phyloP scores from a whole-genome alignment of 1,139 yeast genomes.

The Kodamaea plutei region DNA sequence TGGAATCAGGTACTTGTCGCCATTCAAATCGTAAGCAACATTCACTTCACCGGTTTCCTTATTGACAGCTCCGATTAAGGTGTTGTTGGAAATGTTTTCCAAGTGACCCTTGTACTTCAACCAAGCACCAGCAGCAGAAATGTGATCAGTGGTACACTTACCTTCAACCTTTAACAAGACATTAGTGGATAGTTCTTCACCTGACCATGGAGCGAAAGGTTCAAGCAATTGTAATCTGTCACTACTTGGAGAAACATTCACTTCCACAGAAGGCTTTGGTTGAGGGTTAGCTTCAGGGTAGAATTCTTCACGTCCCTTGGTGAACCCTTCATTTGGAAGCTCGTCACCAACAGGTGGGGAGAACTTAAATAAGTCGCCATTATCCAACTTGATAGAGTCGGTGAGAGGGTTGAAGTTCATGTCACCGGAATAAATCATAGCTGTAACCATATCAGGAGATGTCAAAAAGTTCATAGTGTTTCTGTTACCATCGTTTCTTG shows the following conservation, averaged over 20 bases:
- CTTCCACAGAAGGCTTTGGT: slow-evolving; percentile 64
- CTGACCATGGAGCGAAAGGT: slow-evolving; percentile 84
- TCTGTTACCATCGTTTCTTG: slow-evolving; percentile 97
- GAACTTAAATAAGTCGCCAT: slow-evolving; percentile 73
- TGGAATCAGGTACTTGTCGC: slow-evolving; percentile 77
- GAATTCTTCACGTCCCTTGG: slow-evolving; percentile 74
- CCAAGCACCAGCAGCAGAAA: slow-evolving; percentile 99
- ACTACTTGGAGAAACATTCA: slow-evolving; percentile 73
- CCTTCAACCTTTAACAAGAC: slow-evolving; percentile 91
- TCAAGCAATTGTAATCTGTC: slow-evolving; percentile 68
- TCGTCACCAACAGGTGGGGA: slow-evolving; percentile 73
- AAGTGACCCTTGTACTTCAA: slow-evolving; percentile 96
- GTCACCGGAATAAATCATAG: slow-evolving; percentile 91
- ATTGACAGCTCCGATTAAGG: slow-evolving; percentile 94
- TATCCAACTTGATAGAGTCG: slow-evolving; percentile 61
- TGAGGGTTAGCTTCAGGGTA: slow-evolving; percentile 81
- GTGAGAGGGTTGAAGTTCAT: slow-evolving; percentile 84
- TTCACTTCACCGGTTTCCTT: slow-evolving; percentile 96
- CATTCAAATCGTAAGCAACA: slow-evolving; percentile 83
- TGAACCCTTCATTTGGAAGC: slow-evolving; percentile 76
- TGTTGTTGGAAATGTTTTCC: slow-evolving; percentile 91
- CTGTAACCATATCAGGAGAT: slow-evolving; percentile 95
- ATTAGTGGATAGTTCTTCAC: slow-evolving; percentile 71
- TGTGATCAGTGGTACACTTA: slow-evolving; percentile 97
- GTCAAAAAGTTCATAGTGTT: slow-evolving; percentile 95